phyloP scores from a whole-genome alignment of 2,329 filamentous ascomycete genomes.

The Epichloe uncinata region DNA sequence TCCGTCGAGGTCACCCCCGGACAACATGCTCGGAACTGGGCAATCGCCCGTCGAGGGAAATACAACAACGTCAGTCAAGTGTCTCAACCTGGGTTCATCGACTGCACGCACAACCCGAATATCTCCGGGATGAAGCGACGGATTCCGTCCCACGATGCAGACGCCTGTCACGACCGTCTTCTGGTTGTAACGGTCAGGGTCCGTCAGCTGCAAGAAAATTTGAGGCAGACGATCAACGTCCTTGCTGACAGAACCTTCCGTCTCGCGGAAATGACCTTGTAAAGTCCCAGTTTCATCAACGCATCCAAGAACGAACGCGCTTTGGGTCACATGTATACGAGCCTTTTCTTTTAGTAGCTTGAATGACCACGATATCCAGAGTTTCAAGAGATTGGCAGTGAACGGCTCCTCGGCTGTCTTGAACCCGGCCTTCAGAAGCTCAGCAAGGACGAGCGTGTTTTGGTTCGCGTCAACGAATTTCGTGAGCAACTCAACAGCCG shows the following conservation, averaged over 20 bases:
- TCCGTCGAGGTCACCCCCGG: conserved; percentile 92
- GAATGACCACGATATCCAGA: conserved; percentile 84
- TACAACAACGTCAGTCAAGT: conserved; percentile 76
- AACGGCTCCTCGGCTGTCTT: conserved; percentile 66
- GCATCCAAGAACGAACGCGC: conserved; percentile 78
- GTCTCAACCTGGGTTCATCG: conserved; percentile 55
- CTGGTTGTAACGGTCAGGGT: conserved; percentile 34
- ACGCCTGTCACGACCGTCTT: conserved; percentile 59
- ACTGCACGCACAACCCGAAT: conserved; percentile 79
- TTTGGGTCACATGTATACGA: conserved; percentile 65
- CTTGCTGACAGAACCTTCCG: conserved; percentile 25
- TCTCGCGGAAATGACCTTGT: conserved; percentile 51
- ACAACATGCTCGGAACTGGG: conserved; percentile 86
- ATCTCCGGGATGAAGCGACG: conserved; percentile 86
- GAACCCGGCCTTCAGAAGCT: conserved; percentile 71
- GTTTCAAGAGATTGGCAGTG: conserved; percentile 58
- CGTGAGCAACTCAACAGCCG: conserved; percentile 55
- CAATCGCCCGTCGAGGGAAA: conserved; percentile 73
- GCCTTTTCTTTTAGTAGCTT: conserved; percentile 90
- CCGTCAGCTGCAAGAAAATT: conserved; percentile 75
- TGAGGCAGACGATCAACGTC: conserved; percentile 53
- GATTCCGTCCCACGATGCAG: conserved; percentile 81
- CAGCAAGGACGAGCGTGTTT: conserved; percentile 58
- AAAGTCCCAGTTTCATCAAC: conserved; percentile 73
- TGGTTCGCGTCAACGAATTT: conserved; percentile 78